Percentiles rank a stretch among this genome's conserved stretches.
phyloP scores from a whole-genome alignment of 208 protist species.

The Trypanosoma platydactyli region DNA sequence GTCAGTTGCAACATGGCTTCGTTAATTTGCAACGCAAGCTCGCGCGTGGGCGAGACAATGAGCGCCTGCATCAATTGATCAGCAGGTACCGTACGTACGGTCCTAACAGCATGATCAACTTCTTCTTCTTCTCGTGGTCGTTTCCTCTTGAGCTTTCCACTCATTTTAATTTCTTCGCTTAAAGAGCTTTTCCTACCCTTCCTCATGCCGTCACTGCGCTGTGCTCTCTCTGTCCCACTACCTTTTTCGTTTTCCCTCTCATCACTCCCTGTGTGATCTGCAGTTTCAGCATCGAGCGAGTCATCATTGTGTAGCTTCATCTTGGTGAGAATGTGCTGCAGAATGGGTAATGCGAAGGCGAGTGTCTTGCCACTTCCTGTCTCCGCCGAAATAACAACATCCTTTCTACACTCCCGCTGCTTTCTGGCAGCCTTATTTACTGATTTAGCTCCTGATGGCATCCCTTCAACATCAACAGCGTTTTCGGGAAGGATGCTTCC shows the following conservation, averaged over 20 bases:
- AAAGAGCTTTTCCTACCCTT: conserved; percentile 7
- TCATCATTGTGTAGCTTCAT: conserved; percentile 26
- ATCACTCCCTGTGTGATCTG: background rate
- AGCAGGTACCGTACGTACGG: conserved; percentile 6
- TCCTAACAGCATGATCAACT: conserved; percentile 16
- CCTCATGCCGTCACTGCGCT: background rate
- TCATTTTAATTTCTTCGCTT: conserved; percentile 2
- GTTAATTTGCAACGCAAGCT: conserved; percentile 97
- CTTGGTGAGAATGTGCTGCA: conserved; percentile 56
- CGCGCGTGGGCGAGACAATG: conserved; percentile 97
- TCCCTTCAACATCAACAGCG: conserved; percentile 16
- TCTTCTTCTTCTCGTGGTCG: conserved; percentile 6
- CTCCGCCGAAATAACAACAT: conserved; percentile 92
- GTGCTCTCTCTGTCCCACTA: conserved; percentile 3
- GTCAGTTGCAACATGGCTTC: conserved; percentile 66
- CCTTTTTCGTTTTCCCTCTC: conserved; percentile 1
- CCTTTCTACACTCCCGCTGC: conserved; percentile 31
- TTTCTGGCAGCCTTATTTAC: conserved; percentile 18
- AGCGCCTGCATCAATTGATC: conserved; percentile 87
- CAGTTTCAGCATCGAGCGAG: background rate
- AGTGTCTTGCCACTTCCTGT: conserved; percentile 97
- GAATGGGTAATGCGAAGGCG: conserved; percentile 97
- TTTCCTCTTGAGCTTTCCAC: background rate
- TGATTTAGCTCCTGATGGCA: conserved; percentile 15
- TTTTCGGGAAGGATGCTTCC: conserved; percentile 43